Evolutionary conservation across 371 early-diverging fungal genomes (phyloP), one percentile per base, ranked within the genome.

Genomic region (Mortierella polycephala): DNA sequence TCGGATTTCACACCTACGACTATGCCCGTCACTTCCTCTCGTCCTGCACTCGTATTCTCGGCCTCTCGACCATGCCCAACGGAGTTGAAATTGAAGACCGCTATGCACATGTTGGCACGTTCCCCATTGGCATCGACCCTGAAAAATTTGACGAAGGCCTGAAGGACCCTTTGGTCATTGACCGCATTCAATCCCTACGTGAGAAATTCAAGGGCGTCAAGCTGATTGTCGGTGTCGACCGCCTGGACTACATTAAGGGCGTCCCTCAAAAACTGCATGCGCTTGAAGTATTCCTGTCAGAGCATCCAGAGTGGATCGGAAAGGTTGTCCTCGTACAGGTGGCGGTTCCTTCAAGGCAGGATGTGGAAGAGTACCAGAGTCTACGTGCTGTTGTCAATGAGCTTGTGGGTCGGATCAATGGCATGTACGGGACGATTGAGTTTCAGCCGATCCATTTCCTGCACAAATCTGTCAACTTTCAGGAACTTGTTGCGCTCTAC

Each of bases 51-150:
- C 92, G 98, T 49, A 96, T 99, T 57, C 86, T 98, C 46, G 96
- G 95, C 18, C 87, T 97, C 58, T 90, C 91, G 51, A 94, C 98
- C 18, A 90, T 93, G 88, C 96, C 98, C 1, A 96, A 96, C 76
- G 92, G 94, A 7, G 95, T 98, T 7, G 96, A 98, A 62, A 92
- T 90, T 69, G 95, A 96, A 67, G 96, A 94, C 23, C 84, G 95
- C 44, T 84, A 88, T 50, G 96, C 98, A 11, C 93, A 95, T 59
- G 98, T 98, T 4, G 98, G 98, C 49, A 96, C 98, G 7, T 98
- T 99, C 87, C 99, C 99, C 16, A 99, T 99, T 62, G 99, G 99
- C 37, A 99, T 99, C 62, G 99, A 99, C 71, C 98, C 99, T 3
- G 90, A 89, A 10, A 94, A 97, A 81, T 99, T 99, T 74, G 84